Evolutionary conservation across 169 alveolate genomes (phyloP), one percentile per base, ranked within the genome.

Genomic region (Cryptosporidium viatorum): DNA sequence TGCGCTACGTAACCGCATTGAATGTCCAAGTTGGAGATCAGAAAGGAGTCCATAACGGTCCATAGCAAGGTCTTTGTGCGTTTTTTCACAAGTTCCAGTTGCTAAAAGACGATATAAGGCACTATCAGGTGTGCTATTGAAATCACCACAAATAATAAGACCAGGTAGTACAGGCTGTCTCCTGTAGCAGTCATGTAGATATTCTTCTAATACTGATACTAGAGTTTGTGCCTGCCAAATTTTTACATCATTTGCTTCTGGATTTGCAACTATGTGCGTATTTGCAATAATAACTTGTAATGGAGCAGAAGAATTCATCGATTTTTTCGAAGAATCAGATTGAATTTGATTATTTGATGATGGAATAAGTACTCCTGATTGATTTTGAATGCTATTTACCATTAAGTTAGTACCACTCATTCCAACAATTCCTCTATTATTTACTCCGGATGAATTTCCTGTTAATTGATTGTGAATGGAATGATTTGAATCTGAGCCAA

Each of bases 191-290:
- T 91, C 86, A 70, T 85, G 86, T 10, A 93, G 80, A 65, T 91
- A 86, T 84, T 93, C 95, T 31, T 80, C 89, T 26, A 93, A 71
- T 1, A 85, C 93, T 70, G 93, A 85, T 12, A 92, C 93, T 29
- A 92, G 92, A 14, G 93, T 92, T 65, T 93, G 95, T 14, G 96
- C 91, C 65, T 93, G 96, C 95, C 96, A 92, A 41, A 94, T 91
- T 69, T 94, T 94, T 23, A 89, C 94, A 86, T 92, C 93, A 69
- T 91, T 91, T 26, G 94, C 91, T 84, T 91, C 94, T 1, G 96
- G 94, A 31, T 93, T 94, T 7, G 95, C 95, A 14, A 92, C 93
- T 23, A 92, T 92, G 59, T 94, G 95, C 48, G 95, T 94, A 70
- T 92, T 92, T 9, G 94, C 94, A n/a, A 94, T 87, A 5, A 94